Percentiles rank a stretch among this genome's conserved stretches.
These are phyloP conservation scores for Meyerozyma sp. DNA, from an alignment of 1,139 yeast genomes.

Conservation along the genomic window DNA sequence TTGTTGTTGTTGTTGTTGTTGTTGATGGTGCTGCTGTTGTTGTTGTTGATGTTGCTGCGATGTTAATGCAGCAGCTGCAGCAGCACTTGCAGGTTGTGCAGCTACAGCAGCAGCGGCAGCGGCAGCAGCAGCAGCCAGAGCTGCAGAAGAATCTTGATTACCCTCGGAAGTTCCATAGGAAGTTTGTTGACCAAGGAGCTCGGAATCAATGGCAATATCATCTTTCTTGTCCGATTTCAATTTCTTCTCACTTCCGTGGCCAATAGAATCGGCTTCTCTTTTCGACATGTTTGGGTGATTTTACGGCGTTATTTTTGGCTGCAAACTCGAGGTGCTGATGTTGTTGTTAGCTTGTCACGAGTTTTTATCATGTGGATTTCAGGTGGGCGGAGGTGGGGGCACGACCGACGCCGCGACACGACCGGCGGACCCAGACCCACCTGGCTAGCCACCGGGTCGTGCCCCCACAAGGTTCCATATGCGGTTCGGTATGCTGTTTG, in stretches of 20 bases:
- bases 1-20: conserved; percentile 20
- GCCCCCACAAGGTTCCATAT: too few relatives aligned
- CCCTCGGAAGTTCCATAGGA: conserved; percentile 15
- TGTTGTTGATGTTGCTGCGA: conserved; percentile 13
- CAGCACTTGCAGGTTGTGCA: conserved; percentile 11
- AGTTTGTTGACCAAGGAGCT: conserved; percentile 41
- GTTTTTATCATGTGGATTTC: conserved; percentile 24
- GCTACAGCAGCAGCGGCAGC: conserved; percentile 26
- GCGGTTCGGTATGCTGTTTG: too few relatives aligned
- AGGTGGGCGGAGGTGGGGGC: conserved; percentile 13
- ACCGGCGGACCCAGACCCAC: too few relatives aligned
- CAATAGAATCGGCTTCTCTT: conserved; percentile 23
- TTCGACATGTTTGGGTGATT: conserved; percentile 16
- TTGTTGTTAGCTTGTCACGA: conserved; percentile 16
- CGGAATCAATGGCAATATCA: conserved; percentile 43
- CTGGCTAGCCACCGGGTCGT: too few relatives aligned
- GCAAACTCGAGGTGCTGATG: conserved; percentile 1
- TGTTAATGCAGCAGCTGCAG: conserved; percentile 5
- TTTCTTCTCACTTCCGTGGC: conserved; percentile 18
- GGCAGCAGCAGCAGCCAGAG: conserved; percentile 27
- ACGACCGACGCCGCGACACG: not conserved
- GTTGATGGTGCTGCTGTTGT: conserved; percentile 19
- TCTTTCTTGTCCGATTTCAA: conserved; percentile 26
- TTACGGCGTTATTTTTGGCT: not conserved
- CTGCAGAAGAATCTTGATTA: conserved; percentile 11